Base-by-base conservation (phyloP, 352 stramenopile species). In the Globisporangium abappressorium region DNA sequence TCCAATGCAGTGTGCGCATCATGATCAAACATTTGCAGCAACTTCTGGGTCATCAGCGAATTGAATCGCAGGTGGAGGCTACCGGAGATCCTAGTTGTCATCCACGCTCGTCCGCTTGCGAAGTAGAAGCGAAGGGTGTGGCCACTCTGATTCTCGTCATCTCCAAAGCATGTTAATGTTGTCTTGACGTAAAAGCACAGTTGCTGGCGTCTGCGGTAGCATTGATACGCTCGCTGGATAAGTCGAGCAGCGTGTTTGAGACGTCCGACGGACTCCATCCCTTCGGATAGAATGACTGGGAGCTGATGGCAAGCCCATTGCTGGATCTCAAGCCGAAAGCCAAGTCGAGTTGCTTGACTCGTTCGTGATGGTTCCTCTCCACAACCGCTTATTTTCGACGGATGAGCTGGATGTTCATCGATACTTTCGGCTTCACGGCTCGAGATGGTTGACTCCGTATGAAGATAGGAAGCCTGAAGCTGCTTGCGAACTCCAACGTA, bases 41-140 rank as follows among this genome's bases (percentile, higher is more conserved):
- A 59, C 43, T 82, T 87, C 30, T 73, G 69, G 2, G 82, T 91
- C 62, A 84, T 66, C 18, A 66, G 66, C 0, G 69, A 63, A 43
- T 89, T 73, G 18, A 86, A 82, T 1, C 79, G 79, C 55, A 89
- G 58, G 0, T 70, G 57, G 7, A 77, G 57, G 33, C 18, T 12
- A 14, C 4, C 43, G 28, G 46, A 22, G 9, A 14, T 14, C 2
- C 38, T 24, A 28, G 66, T 80, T 41, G 61, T 64, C 11, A 89
- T 18, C 81, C 79, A 90, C 15, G 77, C 79, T 54, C 76, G 77
- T 6, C 78, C 80, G 24, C 56, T 47, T 1, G 64, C 62, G 51
- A 89, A 90, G 69, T 68, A 87, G 20, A 89, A 76, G 11, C 64
- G 69, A 9, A 87, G 30, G 15, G 1, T 41, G 62, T 43, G 20